phyloP scores from a whole-genome alignment of 2,329 filamentous ascomycete species.

The Aspergillus sergii region DNA sequence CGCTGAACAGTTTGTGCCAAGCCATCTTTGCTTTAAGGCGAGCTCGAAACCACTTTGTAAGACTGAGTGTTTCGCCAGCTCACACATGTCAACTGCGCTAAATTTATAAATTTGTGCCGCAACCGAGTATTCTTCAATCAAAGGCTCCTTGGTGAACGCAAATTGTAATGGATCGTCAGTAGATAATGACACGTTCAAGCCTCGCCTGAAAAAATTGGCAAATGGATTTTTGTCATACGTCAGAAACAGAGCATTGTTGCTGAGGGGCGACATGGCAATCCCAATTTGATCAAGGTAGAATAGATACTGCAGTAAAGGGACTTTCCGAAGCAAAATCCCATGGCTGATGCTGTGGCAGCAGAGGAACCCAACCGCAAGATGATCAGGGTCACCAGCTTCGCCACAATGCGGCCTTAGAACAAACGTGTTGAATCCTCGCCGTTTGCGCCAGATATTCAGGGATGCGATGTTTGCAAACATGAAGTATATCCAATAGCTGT shows the following conservation, averaged over 20 bases:
- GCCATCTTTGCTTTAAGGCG: constrained; percentile 86
- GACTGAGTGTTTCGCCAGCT: constrained; percentile 94
- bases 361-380: constrained; percentile 85
- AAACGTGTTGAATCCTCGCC: constrained; percentile 94
- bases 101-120: constrained; percentile 99
- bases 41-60: constrained; percentile 92
- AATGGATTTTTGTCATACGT: constrained; percentile 98
- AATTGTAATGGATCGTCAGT: constrained; percentile 98
- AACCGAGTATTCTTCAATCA: constrained; percentile 98
- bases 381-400: constrained; percentile 95
- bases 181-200: constrained; percentile 91
- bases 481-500: constrained; percentile 99
- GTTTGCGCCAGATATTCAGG: constrained; percentile 87
- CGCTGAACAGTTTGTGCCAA: constrained; percentile 75
- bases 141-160: constrained; percentile 94
- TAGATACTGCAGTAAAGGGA: constrained; percentile 91
- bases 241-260: constrained; percentile 95
- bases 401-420: constrained; percentile 91
- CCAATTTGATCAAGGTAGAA: constrained; percentile 98
- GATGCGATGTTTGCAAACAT: constrained; percentile 92
- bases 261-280: constrained; percentile 98
- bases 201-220: constrained; percentile 90
- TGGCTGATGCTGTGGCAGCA: constrained; percentile 98
- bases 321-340: constrained; percentile 87
- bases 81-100: constrained; percentile 96